phyloP scores from a whole-genome alignment of 257 asterid genomes.

The Penstemon eatonii region DNA sequence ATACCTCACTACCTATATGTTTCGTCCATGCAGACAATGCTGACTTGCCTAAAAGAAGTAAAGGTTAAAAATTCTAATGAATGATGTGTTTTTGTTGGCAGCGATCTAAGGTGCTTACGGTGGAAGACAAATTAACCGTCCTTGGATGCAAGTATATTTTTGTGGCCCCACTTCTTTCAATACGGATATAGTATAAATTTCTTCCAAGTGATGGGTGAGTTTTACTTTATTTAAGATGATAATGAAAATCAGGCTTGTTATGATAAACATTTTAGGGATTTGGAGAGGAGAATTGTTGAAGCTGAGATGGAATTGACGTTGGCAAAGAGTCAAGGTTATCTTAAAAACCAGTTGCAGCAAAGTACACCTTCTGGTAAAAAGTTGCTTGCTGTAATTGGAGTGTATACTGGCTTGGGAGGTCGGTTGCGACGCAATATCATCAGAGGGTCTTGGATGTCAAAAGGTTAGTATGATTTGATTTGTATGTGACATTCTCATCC shows the following conservation, averaged over 20 bases:
- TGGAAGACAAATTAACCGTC: slow-evolving; percentile 79
- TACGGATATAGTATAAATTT: slow-evolving; percentile 7
- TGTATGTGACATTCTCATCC: not conserved
- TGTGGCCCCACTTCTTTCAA: slow-evolving; percentile 29
- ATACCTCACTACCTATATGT: not conserved
- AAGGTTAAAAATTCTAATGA: slow-evolving; percentile 7
- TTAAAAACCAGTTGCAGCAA: slow-evolving; percentile 63
- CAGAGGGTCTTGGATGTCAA: slow-evolving; percentile 84
- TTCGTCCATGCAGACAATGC: not conserved
- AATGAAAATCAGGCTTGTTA: slow-evolving; percentile 9
- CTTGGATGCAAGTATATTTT: slow-evolving; percentile 84
- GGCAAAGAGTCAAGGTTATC: slow-evolving; percentile 94
- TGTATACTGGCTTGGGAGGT: slow-evolving; percentile 86
- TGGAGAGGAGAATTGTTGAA: slow-evolving; percentile 77
- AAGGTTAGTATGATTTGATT: slow-evolving; percentile 46
- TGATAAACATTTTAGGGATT: slow-evolving; percentile 45
- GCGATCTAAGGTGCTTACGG: slow-evolving; percentile 78
- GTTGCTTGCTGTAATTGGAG: slow-evolving; percentile 81
- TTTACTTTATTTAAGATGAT: slow-evolving; percentile 10
- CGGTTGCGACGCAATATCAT: slow-evolving; percentile 65
- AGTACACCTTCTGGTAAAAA: slow-evolving; percentile 54
- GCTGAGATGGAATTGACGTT: slow-evolving; percentile 87
- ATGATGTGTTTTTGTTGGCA: slow-evolving; percentile 43
- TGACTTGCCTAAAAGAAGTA: not conserved
- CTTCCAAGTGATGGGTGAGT: slow-evolving; percentile 13